Base-by-base conservation (phyloP, 2,329 filamentous ascomycete species). In the Lachnum nothofagi region DNA sequence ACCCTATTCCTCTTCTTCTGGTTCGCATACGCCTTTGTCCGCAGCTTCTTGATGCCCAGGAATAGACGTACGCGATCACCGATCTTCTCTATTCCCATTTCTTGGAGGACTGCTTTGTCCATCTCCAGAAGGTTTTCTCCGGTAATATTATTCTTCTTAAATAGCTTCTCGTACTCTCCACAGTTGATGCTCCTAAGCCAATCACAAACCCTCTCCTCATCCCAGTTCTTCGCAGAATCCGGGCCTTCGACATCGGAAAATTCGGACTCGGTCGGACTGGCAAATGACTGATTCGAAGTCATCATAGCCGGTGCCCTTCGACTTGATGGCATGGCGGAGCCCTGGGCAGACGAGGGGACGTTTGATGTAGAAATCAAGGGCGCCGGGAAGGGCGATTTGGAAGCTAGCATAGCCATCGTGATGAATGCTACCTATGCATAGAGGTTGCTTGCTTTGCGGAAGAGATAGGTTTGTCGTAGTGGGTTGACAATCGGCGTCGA, bases 11-110 rank as follows among this genome's bases (percentile, higher is more conserved):
- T 82, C 72, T 89, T 90, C 69, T 86, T 88, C 60, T 85, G 82
- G 62, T 86, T 88, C 51, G 85, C 80, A 58, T 86, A 85, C 4
- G 85, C 80, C 67, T 83, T 88, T 48, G 84, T 89, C 56, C 88
- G 77, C 48, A 93, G 74, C 67, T 89, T 87, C 72, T 91, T 91
- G 65, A 91, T 90, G 57, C 85, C 84, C 54, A 91, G 77, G 62
- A 89, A 91, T 53, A 98, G 85, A 55, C 91, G 87, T 29, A 98
- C 91, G 46, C 93, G 84, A 68, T 98, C 93, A 56, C 93, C 93
- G 57, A 98, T 88, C 70, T 97, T 98, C 60, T 95, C 94, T 60
- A 98, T 91, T 37, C 93, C 93, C 82, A 98, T 95, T 68, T 98
- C 93, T 69, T 95, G 94, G 55, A 98, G 77, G 34, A 95, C 89